Conservation (phyloP, 192 early-diverging fungal species). For the Backusella liffmaniae region DNA sequence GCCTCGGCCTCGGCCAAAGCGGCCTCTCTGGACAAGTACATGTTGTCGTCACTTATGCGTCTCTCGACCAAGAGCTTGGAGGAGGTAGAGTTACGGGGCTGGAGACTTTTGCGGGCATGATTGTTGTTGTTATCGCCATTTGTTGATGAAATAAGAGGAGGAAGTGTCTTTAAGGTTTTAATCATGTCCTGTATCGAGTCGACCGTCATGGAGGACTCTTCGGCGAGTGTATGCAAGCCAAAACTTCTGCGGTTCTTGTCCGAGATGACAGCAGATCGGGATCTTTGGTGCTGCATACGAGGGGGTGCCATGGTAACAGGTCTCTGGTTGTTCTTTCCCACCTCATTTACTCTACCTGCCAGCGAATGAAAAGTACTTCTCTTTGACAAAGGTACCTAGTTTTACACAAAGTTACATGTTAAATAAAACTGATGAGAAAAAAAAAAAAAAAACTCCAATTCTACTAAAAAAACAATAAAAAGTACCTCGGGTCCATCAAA, state of each 20-base stretch:
- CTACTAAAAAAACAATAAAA: too few relatives aligned
- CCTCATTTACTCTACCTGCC: neutral
- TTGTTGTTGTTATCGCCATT: neutral
- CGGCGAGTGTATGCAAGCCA: constrained; percentile 31
- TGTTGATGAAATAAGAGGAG: constrained; percentile 27
- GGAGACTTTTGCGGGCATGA: neutral
- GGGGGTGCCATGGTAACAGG: neutral
- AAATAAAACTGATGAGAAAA: neutral
- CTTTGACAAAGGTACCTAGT: constrained; percentile 1
- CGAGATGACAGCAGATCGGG: constrained; percentile 33
- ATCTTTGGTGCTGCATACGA: constrained; percentile 24
- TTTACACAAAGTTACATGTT: neutral
- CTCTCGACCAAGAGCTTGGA: constrained; percentile 3
- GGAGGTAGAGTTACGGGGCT: neutral
- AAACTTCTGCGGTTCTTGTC: constrained; percentile 21
- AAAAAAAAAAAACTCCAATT: neutral
- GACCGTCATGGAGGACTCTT: constrained; percentile 38
- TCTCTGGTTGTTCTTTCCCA: neutral
- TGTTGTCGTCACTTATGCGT: constrained; percentile 17
- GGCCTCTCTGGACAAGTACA: constrained; percentile 24
- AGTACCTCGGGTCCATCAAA: constrained; percentile 37
- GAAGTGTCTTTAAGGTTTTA: constrained; percentile 48
- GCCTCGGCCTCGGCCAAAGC: constrained; percentile 42
- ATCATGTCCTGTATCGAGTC: constrained; percentile 56
- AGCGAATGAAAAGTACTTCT: neutral